Evolutionary conservation across 1,139 yeast species (phyloP), one percentile per base, ranked within the genome.

Genomic region (Scheffersomyces lignicola): DNA sequence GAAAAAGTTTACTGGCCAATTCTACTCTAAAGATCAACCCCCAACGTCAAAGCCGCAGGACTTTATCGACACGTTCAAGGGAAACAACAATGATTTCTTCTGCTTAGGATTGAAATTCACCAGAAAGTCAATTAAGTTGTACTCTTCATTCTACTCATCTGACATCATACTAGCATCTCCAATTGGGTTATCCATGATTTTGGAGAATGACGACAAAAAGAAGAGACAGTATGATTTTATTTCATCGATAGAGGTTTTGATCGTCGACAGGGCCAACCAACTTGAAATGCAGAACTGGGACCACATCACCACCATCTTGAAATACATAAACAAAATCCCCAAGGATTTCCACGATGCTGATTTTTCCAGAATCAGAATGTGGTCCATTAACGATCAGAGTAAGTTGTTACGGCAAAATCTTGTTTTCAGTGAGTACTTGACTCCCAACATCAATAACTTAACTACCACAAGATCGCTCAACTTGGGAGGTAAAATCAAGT

Each of bases 221-320:
- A 78, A 79, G 61, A 54, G 79, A 56, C 73, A 70, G 39, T 63
- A 56, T 32, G 97, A 90, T 56, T 92, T 88, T 52, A 63, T 94
- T 38, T 83, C 95, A 22, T 89, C 97, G 1, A 84, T 92, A 44
- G 98, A 92, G 58, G 59, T 94, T 6, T 61, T 83, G 30, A 65
- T 90, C 18, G 64, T 89, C 25, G 98, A 92, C 58, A 86, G 83
- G 50, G 80, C 95, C 7, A 89, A 89, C 53, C 88, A 90, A 28
- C 71, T 90, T 43, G 87, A 86, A 54, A 86, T 85, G 86, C 98
- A 94, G 61, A 89, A 90, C 51, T 85, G 97, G 92, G 86, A 85
- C 27, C 96, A 92, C 62, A 74, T 92, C 5, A 73, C 70, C 26
- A 73, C 82, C 0, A 75, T 90, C n/a, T 66, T 83, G 50, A 80